A percentile compares a stretch with the other conserved stretches of the same genome.
phyloP scores from a whole-genome alignment of 2,329 filamentous ascomycete species.

The Aspergillus pseudoglaucus region DNA sequence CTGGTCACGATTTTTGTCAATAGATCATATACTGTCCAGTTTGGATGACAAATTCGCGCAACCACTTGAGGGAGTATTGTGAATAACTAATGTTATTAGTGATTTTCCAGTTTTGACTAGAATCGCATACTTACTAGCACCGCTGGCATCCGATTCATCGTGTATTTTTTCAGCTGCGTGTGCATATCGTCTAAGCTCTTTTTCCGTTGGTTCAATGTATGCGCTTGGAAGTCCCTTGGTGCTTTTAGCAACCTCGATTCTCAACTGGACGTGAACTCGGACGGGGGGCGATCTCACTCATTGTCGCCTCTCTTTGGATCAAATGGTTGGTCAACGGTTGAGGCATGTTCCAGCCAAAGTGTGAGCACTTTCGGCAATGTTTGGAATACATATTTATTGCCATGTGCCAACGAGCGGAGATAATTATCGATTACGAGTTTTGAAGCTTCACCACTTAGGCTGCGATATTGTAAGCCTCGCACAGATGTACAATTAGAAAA shows the following conservation, averaged over 20 bases:
- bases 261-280: not conserved
- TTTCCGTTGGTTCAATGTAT: constrained; percentile 47
- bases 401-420: constrained; percentile 74
- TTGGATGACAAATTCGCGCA: constrained; percentile 86
- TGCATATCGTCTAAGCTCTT: constrained; percentile 65
- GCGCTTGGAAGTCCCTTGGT: constrained; percentile 39
- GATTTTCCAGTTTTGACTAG: not conserved
- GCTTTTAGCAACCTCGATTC: constrained; percentile 5
- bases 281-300: constrained; percentile 26
- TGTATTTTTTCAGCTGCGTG: constrained; percentile 70
- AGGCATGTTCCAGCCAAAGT: constrained; percentile 87
- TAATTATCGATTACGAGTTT: constrained; percentile 93
- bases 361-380: constrained; percentile 87
- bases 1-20: constrained; percentile 75
- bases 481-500: not conserved
- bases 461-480: constrained; percentile 20
- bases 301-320: constrained; percentile 46
- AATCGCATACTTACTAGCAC: constrained; percentile 31
- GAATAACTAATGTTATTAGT: constrained; percentile 37
- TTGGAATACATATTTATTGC: constrained; percentile 93
- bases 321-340: constrained; percentile 59
- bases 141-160: constrained; percentile 44
- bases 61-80: constrained; percentile 83
- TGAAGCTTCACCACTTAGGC: constrained; percentile 71
- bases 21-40: constrained; percentile 67